Conservation (phyloP, 106 monocot genomes). For the Apostasia ramifera region DNA sequence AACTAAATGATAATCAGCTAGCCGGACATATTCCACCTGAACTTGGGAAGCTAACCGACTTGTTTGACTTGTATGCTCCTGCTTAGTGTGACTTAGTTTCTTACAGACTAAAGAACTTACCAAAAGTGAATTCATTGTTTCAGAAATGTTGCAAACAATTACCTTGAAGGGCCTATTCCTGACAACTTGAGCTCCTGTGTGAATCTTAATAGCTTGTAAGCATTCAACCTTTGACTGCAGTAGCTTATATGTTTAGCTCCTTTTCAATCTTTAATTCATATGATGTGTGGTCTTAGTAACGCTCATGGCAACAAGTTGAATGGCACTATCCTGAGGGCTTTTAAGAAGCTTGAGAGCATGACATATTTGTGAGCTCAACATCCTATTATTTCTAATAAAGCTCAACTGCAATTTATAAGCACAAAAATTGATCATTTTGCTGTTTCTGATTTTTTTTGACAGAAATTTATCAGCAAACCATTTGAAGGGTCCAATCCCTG, state of each 20-base stretch:
- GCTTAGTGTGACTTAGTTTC: conserved; percentile 1
- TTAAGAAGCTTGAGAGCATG: conserved; percentile 72
- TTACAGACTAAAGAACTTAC: neutral
- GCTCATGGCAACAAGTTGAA: conserved; percentile 51
- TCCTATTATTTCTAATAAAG: neutral
- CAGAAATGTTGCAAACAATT: conserved; percentile 93
- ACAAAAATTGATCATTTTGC: too few relatives aligned
- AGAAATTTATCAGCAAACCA: conserved; percentile 90
- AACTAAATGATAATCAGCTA: conserved; percentile 81
- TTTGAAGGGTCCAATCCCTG: conserved; percentile 66
- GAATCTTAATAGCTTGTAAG: conserved; percentile 92
- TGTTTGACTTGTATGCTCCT: conserved; percentile 63
- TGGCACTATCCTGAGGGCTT: conserved; percentile 57
- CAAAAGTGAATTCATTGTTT: conserved; percentile 3
- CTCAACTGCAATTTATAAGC: too few relatives aligned
- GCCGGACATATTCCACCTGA: conserved; percentile 60
- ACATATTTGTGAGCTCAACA: conserved; percentile 66
- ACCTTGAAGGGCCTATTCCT: conserved; percentile 81
- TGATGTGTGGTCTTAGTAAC: conserved; percentile 28
- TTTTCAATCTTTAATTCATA: neutral
- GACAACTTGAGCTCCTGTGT: conserved; percentile 83
- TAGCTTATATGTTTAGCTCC: neutral
- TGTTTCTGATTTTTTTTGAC: conserved; percentile 3
- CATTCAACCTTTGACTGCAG: neutral
- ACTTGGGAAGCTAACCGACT: conserved; percentile 57